These are phyloP conservation scores for Blastobotrys petasosporus DNA, from an alignment of 1,139 yeast species.

Conservation along the genomic window DNA sequence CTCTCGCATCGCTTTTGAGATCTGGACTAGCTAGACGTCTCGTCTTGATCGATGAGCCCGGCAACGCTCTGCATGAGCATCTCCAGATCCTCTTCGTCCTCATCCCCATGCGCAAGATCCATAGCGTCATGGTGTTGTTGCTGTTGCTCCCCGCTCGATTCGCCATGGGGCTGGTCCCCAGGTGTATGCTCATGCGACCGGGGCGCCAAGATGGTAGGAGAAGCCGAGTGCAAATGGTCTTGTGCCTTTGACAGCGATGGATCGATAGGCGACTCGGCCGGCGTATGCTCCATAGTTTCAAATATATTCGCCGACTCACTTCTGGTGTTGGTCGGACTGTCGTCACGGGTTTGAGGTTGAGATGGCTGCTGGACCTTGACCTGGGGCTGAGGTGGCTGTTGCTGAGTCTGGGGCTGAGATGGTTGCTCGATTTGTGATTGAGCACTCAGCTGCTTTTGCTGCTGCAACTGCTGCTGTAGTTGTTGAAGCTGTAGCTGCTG, in stretches of 20 bases:
- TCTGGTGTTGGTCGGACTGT: neutral
- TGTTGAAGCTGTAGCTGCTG: neutral
- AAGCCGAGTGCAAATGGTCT: neutral
- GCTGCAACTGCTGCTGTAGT: neutral
- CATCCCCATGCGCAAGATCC: slow-evolving; percentile 6
- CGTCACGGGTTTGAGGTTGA: neutral
- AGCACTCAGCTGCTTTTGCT: neutral
- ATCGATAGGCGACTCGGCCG: too few relatives aligned
- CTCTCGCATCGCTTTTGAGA: too few relatives aligned
- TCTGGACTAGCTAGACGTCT: neutral
- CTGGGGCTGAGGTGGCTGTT: slow-evolving; percentile 4
- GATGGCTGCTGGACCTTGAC: slow-evolving; percentile 1
- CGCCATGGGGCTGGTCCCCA: slow-evolving; percentile 1
- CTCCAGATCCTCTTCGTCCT: slow-evolving; percentile 24
- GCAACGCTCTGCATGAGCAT: slow-evolving; percentile 31
- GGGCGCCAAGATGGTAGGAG: neutral
- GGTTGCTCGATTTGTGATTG: slow-evolving; percentile 3
- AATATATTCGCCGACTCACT: neutral
- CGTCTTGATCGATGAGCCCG: slow-evolving; percentile 26
- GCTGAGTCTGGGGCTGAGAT: neutral
- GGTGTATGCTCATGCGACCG: neutral
- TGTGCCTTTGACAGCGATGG: too few relatives aligned
- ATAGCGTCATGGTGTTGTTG: slow-evolving; percentile 2
- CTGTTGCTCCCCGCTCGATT: slow-evolving; percentile 5
- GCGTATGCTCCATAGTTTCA: too few relatives aligned